phyloP scores from a whole-genome alignment of 371 early-diverging fungal genomes.

The Mucor piriformis region DNA sequence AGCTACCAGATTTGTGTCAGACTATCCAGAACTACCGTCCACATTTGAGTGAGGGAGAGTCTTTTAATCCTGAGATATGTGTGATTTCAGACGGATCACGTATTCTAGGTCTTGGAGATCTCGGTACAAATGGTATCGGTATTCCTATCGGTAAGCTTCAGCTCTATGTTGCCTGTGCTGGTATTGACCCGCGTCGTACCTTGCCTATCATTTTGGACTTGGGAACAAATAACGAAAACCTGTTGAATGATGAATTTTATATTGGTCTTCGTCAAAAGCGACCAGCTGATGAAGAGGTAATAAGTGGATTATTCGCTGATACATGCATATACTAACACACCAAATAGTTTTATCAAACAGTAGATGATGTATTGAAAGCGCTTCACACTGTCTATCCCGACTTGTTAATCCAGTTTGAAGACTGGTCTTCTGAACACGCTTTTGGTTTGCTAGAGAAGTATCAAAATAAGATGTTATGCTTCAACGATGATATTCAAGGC shows the following conservation, averaged over 20 bases:
- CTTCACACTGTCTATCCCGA: constrained; percentile 74
- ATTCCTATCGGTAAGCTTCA: constrained; percentile 94
- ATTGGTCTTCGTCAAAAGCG: constrained; percentile 72
- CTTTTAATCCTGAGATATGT: constrained; percentile 71
- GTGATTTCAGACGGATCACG: constrained; percentile 95
- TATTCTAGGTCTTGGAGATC: constrained; percentile 92
- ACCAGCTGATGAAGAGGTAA: constrained; percentile 48
- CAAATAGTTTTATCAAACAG: constrained; percentile 69
- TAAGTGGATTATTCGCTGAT: too few species aligned
- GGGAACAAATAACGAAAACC: constrained; percentile 84
- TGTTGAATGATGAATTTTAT: constrained; percentile 85
- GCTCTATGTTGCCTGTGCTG: constrained; percentile 90
- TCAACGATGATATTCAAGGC: constrained; percentile 79
- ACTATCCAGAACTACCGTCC: constrained; percentile 71
- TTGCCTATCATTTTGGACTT: constrained; percentile 89
- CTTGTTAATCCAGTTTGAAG: constrained; percentile 91
- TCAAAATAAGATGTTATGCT: constrained; percentile 68
- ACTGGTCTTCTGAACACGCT: constrained; percentile 89
- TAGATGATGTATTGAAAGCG: constrained; percentile 79
- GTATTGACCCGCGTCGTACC: constrained; percentile 83
- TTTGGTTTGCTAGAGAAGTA: constrained; percentile 75
- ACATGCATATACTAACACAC: too few species aligned
- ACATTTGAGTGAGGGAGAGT: constrained; percentile 4
- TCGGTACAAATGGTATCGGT: constrained; percentile 92
- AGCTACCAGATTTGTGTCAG: constrained; percentile 61